These are phyloP conservation scores for Chenopodium album DNA, from an alignment of 148 eudicot genomes.

Conservation along the genomic window DNA sequence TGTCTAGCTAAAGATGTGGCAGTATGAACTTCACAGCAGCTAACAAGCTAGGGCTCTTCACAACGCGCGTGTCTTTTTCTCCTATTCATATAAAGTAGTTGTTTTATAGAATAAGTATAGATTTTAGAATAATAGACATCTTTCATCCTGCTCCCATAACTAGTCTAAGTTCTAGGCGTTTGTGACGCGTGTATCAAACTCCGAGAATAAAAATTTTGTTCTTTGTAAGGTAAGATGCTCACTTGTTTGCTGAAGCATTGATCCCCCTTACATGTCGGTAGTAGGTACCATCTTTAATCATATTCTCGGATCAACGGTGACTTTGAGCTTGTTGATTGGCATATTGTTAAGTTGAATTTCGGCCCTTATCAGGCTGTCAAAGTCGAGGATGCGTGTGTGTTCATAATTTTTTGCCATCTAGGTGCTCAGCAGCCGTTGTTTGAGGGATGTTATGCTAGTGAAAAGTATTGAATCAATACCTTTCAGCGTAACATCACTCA, in stretches of 20 bases:
- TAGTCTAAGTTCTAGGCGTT: neutral
- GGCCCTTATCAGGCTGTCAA: neutral
- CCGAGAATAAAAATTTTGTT: slow-evolving; percentile 3
- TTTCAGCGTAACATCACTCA: too few species aligned
- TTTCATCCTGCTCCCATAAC: neutral
- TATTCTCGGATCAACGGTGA: neutral
- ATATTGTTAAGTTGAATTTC: neutral
- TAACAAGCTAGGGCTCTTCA: neutral
- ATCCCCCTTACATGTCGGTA: neutral
- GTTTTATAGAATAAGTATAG: slow-evolving; percentile 21
- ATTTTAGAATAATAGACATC: neutral
- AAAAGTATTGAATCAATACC: too few species aligned
- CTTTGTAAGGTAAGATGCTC: slow-evolving; percentile 2
- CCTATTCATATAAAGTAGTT: slow-evolving; percentile 15
- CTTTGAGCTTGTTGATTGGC: neutral
- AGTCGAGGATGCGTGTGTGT: neutral
- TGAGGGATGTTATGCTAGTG: neutral
- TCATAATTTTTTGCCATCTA: neutral
- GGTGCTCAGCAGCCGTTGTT: neutral
- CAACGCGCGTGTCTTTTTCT: neutral
- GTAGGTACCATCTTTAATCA: neutral
- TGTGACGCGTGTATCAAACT: neutral
- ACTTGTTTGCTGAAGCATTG: neutral
- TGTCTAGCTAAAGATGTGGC: slow-evolving; percentile 5
- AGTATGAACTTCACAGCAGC: slow-evolving; percentile 9